Evolutionary conservation across 139 green algal genomes (phyloP).

Genomic region (Chloropicon primus): DNA sequence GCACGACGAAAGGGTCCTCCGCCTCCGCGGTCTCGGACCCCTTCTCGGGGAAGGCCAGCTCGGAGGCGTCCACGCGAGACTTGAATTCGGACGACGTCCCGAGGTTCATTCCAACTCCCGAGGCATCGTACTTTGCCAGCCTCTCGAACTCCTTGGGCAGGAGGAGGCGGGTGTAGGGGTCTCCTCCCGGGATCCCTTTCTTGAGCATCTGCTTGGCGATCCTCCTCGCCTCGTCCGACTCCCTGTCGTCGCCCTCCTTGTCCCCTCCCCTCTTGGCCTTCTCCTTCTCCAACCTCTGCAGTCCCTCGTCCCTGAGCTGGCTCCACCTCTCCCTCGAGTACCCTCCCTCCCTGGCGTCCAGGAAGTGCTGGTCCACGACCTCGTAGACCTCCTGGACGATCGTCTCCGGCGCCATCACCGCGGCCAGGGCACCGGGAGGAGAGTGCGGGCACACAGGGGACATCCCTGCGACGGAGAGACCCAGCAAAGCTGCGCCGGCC

Average conservation of each 20-base stretch:
- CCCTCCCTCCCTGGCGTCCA: neutral
- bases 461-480: too few species aligned
- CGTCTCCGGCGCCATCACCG: too few species aligned
- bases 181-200: neutral
- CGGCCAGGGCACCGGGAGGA: too few species aligned
- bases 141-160: neutral
- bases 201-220: neutral
- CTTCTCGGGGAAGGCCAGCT: too few species aligned
- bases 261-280: neutral
- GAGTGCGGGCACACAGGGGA: too few species aligned
- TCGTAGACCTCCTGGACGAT: neutral
- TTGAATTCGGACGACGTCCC: neutral
- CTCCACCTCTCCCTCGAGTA: neutral
- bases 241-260: too few species aligned
- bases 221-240: neutral
- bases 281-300: neutral
- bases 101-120: neutral
- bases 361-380: neutral
- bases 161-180: neutral
- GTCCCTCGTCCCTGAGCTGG: neutral
- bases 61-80: neutral
- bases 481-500: too few species aligned
- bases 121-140: neutral
- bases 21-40: too few species aligned
- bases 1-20: neutral